Evolutionary conservation across 2,329 filamentous ascomycete genomes (phyloP).

Genomic region (Curvularia verruculosa): DNA sequence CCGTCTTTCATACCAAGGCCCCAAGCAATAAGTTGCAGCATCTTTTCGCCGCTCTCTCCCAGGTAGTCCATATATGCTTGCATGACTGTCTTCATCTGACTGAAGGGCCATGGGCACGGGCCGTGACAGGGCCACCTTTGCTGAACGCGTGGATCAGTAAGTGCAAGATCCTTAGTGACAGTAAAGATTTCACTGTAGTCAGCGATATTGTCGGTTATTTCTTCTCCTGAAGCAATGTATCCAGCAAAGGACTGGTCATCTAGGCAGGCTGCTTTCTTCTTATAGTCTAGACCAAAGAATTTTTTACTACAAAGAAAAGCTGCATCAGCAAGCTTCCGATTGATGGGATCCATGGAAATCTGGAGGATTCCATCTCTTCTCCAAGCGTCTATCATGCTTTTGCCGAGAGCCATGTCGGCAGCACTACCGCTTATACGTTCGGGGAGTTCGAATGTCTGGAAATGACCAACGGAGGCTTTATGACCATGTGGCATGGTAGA

Average conservation of each 20-base stretch:
- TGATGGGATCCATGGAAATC: constrained; percentile 17
- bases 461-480: constrained; percentile 7
- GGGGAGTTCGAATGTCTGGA: constrained; percentile 15
- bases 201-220: constrained; percentile 51
- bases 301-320: constrained; percentile 15
- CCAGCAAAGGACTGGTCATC: constrained; percentile 56
- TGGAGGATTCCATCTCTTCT: constrained; percentile 15
- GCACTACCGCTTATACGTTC: constrained; percentile 9
- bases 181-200: constrained; percentile 62
- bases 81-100: constrained; percentile 51
- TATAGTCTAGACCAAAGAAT: constrained; percentile 9
- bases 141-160: constrained; percentile 50
- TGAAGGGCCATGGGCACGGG: constrained; percentile 57
- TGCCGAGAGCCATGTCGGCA: constrained; percentile 13
- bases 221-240: constrained; percentile 58
- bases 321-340: constrained; percentile 15
- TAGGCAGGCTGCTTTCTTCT: constrained; percentile 52
- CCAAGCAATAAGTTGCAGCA: constrained; percentile 56
- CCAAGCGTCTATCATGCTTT: constrained; percentile 18
- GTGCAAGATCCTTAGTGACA: constrained; percentile 56
- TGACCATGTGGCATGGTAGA: constrained; percentile 13
- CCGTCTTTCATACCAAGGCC: constrained; percentile 51
- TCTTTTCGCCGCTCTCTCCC: constrained; percentile 52
- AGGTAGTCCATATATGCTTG: constrained; percentile 52
- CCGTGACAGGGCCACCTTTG: constrained; percentile 59